phyloP scores from a whole-genome alignment of 768 basidiomycete species.

The Tylopilus vinaceipallidus region DNA sequence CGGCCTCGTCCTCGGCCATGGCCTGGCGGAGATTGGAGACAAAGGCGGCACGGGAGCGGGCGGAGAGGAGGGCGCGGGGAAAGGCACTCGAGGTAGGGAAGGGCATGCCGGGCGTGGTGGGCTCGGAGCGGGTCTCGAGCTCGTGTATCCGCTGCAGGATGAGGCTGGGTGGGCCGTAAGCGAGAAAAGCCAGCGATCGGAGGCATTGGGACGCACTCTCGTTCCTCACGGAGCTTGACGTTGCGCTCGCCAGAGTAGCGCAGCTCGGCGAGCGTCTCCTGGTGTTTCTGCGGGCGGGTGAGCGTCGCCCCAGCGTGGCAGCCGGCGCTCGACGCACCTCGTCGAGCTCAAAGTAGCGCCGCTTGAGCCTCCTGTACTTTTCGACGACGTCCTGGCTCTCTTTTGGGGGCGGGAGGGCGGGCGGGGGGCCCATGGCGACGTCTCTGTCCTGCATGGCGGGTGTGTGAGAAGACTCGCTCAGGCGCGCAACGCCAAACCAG shows the following conservation, averaged over 20 bases:
- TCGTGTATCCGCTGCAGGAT: slow-evolving; percentile 62
- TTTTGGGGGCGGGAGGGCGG: slow-evolving; percentile 29
- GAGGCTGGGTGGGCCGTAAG: slow-evolving; percentile 35
- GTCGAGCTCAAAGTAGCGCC: slow-evolving; percentile 64
- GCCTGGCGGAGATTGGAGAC: slow-evolving; percentile 48
- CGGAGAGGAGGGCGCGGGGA: slow-evolving; percentile 45
- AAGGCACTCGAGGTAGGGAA: slow-evolving; percentile 47
- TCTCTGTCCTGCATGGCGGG: slow-evolving; percentile 46
- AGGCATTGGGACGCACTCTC: slow-evolving; percentile 45
- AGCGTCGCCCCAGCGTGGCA: background rate
- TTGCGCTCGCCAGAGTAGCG: slow-evolving; percentile 63
- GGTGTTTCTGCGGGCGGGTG: slow-evolving; percentile 45
- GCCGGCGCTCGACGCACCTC: slow-evolving; percentile 48
- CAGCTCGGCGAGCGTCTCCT: slow-evolving; percentile 56
- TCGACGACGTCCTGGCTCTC: slow-evolving; percentile 50
- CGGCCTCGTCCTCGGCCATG: slow-evolving; percentile 40
- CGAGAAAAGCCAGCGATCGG: background rate
- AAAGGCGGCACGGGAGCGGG: slow-evolving; percentile 44
- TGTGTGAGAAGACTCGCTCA: slow-evolving; percentile 17
- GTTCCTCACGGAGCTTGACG: slow-evolving; percentile 57
- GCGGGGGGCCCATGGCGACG: slow-evolving; percentile 47
- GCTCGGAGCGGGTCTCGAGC: slow-evolving; percentile 46
- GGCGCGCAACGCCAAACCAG: slow-evolving; percentile 28
- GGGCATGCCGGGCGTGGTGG: slow-evolving; percentile 26
- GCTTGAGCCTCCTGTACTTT: slow-evolving; percentile 66